Evolutionary conservation across 2,329 filamentous ascomycete species (phyloP).

Genomic region (Aspergillus intermedius): DNA sequence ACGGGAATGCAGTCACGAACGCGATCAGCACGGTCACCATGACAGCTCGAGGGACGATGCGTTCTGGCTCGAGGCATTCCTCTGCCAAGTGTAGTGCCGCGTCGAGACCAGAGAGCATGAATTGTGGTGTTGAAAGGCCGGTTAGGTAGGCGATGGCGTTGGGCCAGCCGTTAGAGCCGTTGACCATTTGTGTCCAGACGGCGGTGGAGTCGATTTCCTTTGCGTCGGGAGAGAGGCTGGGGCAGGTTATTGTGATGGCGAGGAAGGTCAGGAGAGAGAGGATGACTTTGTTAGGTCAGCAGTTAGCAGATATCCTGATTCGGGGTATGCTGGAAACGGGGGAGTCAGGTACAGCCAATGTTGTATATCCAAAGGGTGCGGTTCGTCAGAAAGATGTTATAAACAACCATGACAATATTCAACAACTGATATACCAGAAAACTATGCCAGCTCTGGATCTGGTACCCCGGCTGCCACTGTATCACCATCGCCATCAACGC

Average conservation of each 20-base stretch:
- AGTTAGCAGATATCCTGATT: background rate
- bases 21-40: constrained; percentile 14
- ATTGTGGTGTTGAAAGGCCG: constrained; percentile 17
- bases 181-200: constrained; percentile 13
- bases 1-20: constrained; percentile 17
- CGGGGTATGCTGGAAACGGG: background rate
- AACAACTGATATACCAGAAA: constrained; percentile 17
- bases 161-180: constrained; percentile 18
- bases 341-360: constrained; percentile 11
- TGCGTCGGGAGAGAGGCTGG: constrained; percentile 8
- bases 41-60: constrained; percentile 17
- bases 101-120: constrained; percentile 20
- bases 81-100: constrained; percentile 18
- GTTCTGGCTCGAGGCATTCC: constrained; percentile 17
- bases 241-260: constrained; percentile 16
- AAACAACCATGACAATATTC: constrained; percentile 10
- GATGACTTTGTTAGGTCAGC: constrained; percentile 6
- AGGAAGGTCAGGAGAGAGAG: constrained; percentile 16
- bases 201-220: constrained; percentile 8
- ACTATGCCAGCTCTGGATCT: constrained; percentile 14
- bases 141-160: constrained; percentile 19
- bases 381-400: constrained; percentile 16
- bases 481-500: constrained; percentile 18
- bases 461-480: constrained; percentile 14
- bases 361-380: constrained; percentile 19